Base-by-base conservation (phyloP, 306 rosid genomes). In the Amphicarpaea edgeworthii region DNA sequence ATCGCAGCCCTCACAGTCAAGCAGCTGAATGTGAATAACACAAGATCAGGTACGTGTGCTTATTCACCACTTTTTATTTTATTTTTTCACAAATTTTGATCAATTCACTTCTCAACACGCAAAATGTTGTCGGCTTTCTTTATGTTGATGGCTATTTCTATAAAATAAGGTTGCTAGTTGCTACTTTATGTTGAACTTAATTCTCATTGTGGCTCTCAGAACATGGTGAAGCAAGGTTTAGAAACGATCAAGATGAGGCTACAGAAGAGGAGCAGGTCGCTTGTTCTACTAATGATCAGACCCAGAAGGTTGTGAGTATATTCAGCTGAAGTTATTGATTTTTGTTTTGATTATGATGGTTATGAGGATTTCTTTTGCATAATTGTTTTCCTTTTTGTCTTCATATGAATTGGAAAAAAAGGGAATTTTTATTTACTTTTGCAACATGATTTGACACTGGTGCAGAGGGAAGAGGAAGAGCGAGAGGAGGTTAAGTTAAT, bases 401-500 rank as follows among this genome's bases (percentile, higher is more conserved):
- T 23, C 19, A 41, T 65, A 4, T 21, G 43, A 12, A 23, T 40
- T 40, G 14, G 19, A 68, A 20, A 66, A 20, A 70, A 12, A 23
- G 64, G 75, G 50, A 75, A 49, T 8, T 30, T 65, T 57, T 23
- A 15, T 62, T 80, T 66, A 41, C 65, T 45, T 24, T 68, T 53
- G 58, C 50, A 11, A 59, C 50, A 30, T 80, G 58, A 77, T 38
- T 71, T 77, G 75, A 76, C 43, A 59, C 49, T 79, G 53, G 82
- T 78, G 77, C 85, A 92, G 91, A 73, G 78, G 85, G 83, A 79
- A 82, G 84, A 78, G 53, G 89, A 86, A 68, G 96, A 90, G 32
- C 88, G 90, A 57, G 96, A 90, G 72, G 84, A 88, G 78, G 87
- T 86, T 75, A 90, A 87, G 72, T 82, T 90, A 68, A 88, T 84